Evolutionary conservation across 306 rosid genomes (phyloP).

Genomic region (Abrus pulchellus): DNA sequence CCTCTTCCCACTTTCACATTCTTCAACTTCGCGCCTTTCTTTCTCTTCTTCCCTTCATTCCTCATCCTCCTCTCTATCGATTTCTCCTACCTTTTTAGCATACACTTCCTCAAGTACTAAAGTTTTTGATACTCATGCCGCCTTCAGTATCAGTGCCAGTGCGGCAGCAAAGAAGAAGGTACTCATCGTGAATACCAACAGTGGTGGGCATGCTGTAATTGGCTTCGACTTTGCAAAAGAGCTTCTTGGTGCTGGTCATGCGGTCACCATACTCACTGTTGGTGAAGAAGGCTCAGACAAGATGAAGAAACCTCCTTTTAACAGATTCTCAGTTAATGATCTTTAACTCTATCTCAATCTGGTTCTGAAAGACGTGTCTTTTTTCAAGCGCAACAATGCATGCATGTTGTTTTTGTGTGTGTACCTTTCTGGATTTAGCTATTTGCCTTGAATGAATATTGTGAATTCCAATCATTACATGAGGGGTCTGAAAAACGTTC

Average conservation of each 20-base stretch:
- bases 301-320: conserved; percentile 94
- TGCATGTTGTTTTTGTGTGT: conserved; percentile 7
- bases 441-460: conserved; percentile 30
- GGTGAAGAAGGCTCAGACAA: conserved; percentile 87
- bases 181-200: conserved; percentile 81
- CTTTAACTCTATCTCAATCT: background rate
- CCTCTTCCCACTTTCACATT: conserved; percentile 54
- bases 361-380: background rate
- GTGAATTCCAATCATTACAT: conserved; percentile 6
- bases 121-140: conserved; percentile 45
- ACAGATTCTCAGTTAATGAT: conserved; percentile 76
- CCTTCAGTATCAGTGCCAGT: conserved; percentile 59
- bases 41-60: conserved; percentile 60
- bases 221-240: conserved; percentile 91
- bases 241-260: conserved; percentile 82
- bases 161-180: conserved; percentile 77
- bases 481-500: conserved; percentile 33
- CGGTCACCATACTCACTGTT: conserved; percentile 82
- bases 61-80: conserved; percentile 61
- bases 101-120: conserved; percentile 49
- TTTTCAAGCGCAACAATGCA: background rate
- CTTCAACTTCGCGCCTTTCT: conserved; percentile 59
- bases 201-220: conserved; percentile 90
- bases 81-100: conserved; percentile 55
- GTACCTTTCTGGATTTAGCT: background rate